Evolutionary conservation across 176 grass and related monocot genomes (phyloP).

Genomic region (Carex scoparia): DNA sequence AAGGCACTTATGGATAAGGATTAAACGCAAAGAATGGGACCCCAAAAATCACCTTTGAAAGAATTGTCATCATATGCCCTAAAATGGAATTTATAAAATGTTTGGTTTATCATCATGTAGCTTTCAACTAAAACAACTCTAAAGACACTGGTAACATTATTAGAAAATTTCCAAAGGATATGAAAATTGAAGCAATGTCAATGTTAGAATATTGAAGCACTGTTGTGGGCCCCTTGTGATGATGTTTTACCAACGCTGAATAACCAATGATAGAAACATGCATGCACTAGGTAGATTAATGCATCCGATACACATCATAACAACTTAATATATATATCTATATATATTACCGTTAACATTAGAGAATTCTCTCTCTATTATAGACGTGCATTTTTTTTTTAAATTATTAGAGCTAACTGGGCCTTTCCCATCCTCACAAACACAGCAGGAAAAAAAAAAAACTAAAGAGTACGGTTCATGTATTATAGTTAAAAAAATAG

Average conservation of each 20-base stretch:
- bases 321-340: neutral
- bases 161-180: neutral
- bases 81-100: slow-evolving; percentile 9
- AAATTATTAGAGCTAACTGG: no score
- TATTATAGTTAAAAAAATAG: neutral
- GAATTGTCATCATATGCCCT: neutral
- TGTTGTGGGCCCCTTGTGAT: neutral
- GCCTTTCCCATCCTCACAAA: neutral
- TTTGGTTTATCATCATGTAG: slow-evolving; percentile 6
- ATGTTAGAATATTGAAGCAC: neutral
- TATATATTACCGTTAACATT: neutral
- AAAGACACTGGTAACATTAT: neutral
- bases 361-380: neutral
- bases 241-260: neutral
- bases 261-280: neutral
- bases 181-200: neutral
- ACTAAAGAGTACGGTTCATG: neutral
- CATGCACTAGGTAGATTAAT: neutral
- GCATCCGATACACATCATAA: neutral
- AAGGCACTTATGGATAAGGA: neutral
- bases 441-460: neutral
- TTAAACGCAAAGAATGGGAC: neutral
- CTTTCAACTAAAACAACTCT: neutral
- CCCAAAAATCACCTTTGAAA: neutral
- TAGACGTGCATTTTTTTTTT: neutral